These are phyloP conservation scores for Hericium erinaceus DNA, from an alignment of 768 basidiomycete genomes.

Conservation along the genomic window DNA sequence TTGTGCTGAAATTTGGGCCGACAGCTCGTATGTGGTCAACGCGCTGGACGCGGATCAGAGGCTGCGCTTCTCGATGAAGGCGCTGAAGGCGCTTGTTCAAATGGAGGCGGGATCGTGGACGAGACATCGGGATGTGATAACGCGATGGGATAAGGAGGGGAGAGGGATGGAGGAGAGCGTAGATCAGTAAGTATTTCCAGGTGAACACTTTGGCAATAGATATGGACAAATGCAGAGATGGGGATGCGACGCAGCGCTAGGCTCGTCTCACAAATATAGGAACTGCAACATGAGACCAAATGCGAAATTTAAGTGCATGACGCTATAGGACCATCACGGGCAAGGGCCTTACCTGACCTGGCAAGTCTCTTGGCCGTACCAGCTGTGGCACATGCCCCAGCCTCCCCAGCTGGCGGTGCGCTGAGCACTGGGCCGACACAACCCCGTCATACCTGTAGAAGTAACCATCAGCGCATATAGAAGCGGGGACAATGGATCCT, in stretches of 20 bases:
- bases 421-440: background rate
- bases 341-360: too few species aligned
- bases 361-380: background rate
- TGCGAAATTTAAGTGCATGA: too few species aligned
- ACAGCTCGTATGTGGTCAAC: constrained; percentile 34
- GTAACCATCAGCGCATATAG: background rate
- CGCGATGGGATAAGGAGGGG: constrained; percentile 10
- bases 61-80: constrained; percentile 27
- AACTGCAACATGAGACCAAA: too few species aligned
- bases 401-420: background rate
- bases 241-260: too few species aligned
- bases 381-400: background rate
- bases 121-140: constrained; percentile 31
- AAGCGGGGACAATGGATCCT: background rate
- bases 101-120: constrained; percentile 34
- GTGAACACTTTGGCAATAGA: too few species aligned
- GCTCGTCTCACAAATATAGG: too few species aligned
- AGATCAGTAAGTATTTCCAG: too few species aligned
- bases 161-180: background rate
- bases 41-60: constrained; percentile 31
- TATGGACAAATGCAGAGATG: too few species aligned
- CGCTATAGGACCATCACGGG: too few species aligned
- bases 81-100: constrained; percentile 28
- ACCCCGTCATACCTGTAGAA: background rate
- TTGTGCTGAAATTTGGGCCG: background rate